phyloP scores from a whole-genome alignment of 169 alveolate genomes.

The Plasmodium fragile region DNA sequence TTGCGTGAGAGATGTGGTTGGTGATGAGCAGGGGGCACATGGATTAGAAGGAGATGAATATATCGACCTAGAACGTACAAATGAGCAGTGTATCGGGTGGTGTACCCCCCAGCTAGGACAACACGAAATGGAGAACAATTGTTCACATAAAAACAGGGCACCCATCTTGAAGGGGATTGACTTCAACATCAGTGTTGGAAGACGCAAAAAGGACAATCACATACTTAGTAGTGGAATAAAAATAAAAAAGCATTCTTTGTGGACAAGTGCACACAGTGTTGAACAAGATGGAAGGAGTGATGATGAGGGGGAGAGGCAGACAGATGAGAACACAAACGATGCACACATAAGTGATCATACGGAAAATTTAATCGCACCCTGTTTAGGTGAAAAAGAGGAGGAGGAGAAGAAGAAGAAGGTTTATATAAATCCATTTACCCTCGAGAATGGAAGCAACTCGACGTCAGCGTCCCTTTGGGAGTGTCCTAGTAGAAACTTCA shows the following conservation, averaged over 20 bases:
- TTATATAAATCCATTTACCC: not conserved
- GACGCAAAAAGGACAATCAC: not conserved
- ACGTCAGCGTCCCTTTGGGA: slow-evolving; percentile 3
- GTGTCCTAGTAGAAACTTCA: not conserved
- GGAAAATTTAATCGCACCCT: not conserved
- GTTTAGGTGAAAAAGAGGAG: not conserved
- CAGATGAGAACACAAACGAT: not conserved
- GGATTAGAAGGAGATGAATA: not conserved
- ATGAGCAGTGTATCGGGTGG: not conserved
- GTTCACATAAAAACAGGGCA: not conserved
- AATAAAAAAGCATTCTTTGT: not conserved
- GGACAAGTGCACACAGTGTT: not conserved
- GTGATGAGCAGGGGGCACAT: not conserved
- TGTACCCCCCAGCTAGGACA: not conserved
- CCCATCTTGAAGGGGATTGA: not conserved
- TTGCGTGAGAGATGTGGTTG: not conserved
- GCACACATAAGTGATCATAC: not conserved
- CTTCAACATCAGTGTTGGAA: not conserved
- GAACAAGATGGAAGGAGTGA: not conserved
- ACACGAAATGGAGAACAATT: not conserved
- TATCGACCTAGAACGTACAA: not conserved
- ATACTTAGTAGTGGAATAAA: not conserved
- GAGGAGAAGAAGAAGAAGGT: not conserved
- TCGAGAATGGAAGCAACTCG: not conserved
- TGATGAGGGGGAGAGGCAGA: not conserved